phyloP scores from a whole-genome alignment of 345 rosid genomes.

The Linum lewisii region DNA sequence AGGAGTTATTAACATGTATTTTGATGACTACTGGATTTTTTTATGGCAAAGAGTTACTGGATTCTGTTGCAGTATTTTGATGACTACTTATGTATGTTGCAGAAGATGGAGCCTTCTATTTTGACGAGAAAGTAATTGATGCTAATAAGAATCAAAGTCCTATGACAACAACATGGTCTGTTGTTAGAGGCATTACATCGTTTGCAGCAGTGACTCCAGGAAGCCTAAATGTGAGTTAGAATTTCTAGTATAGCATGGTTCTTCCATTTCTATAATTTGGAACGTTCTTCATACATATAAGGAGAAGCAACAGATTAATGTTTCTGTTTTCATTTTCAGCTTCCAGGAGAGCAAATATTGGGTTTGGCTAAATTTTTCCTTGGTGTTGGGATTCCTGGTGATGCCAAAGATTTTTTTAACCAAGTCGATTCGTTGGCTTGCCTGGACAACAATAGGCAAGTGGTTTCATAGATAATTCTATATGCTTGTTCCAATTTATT shows the following conservation, averaged over 20 bases:
- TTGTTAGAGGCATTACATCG: conserved; percentile 66
- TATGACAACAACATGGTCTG: conserved; percentile 72
- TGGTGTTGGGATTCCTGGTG: conserved; percentile 82
- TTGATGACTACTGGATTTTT: not conserved
- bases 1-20: not conserved
- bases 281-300: not conserved
- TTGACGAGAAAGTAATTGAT: conserved; percentile 56
- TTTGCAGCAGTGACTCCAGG: conserved; percentile 53
- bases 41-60: not conserved
- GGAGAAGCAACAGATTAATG: conserved; percentile 7
- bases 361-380: conserved; percentile 88
- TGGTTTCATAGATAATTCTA: conserved; percentile 12
- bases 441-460: conserved; percentile 76
- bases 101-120: conserved; percentile 87
- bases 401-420: conserved; percentile 67
- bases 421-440: conserved; percentile 78
- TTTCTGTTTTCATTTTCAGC: conserved; percentile 43
- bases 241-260: not conserved
- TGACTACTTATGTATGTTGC: conserved; percentile 9
- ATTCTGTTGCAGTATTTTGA: not conserved
- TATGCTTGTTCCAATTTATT: not conserved
- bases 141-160: conserved; percentile 46
- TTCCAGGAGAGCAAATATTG: conserved; percentile 61
- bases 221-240: conserved; percentile 46
- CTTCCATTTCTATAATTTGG: conserved; percentile 10